Conservation (phyloP, 2,329 filamentous ascomycete species). For the Pseudocercospora musae region DNA sequence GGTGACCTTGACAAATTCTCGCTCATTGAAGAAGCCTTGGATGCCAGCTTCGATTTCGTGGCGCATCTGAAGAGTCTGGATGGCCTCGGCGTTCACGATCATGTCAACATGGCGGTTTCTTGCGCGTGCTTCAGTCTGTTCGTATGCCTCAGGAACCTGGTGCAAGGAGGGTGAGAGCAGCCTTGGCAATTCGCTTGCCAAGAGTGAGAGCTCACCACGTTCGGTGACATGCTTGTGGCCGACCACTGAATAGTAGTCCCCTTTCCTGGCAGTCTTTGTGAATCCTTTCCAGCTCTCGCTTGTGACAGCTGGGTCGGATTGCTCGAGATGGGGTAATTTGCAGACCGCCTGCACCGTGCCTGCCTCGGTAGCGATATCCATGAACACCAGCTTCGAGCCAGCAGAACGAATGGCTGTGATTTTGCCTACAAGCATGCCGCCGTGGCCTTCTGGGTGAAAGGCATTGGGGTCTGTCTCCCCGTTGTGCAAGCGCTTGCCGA, state of each 20-base stretch:
- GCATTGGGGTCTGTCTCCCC: background rate
- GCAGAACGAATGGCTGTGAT: slow-evolving; percentile 67
- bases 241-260: slow-evolving; percentile 71
- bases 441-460: background rate
- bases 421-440: slow-evolving; percentile 56
- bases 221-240: slow-evolving; percentile 68
- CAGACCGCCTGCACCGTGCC: slow-evolving; percentile 72
- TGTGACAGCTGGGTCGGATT: slow-evolving; percentile 35
- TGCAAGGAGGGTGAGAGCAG: slow-evolving; percentile 76
- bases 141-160: slow-evolving; percentile 68
- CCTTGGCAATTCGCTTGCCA: slow-evolving; percentile 64
- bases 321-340: slow-evolving; percentile 55
- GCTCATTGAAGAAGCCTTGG: slow-evolving; percentile 67
- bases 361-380: slow-evolving; percentile 74
- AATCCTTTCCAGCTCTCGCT: slow-evolving; percentile 56
- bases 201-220: slow-evolving; percentile 73
- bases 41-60: slow-evolving; percentile 71
- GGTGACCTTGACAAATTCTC: slow-evolving; percentile 79
- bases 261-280: slow-evolving; percentile 66
- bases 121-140: slow-evolving; percentile 68
- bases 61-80: slow-evolving; percentile 70
- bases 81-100: slow-evolving; percentile 66
- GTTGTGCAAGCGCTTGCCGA: background rate
- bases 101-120: slow-evolving; percentile 82
- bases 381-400: slow-evolving; percentile 77